Evolutionary conservation across 1,284 basidiomycete species (phyloP).

Genomic region (Rhizoctonia solani): DNA sequence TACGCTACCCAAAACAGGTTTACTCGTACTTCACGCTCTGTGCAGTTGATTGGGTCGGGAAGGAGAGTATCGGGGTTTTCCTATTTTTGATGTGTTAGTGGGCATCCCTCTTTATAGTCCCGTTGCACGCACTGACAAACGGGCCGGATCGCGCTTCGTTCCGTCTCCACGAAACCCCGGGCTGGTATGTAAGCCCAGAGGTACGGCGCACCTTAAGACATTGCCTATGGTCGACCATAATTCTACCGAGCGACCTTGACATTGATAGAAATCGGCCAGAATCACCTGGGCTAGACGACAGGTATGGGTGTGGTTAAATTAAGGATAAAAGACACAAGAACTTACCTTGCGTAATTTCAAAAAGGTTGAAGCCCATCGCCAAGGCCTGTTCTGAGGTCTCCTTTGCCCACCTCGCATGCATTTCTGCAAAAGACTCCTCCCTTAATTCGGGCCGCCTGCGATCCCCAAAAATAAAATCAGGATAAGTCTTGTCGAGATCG

Average conservation of each 20-base stretch:
- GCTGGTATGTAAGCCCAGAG: slow-evolving; percentile 1
- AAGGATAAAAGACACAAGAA: neutral
- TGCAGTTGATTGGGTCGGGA: neutral
- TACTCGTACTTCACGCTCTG: slow-evolving; percentile 22
- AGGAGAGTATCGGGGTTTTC: neutral
- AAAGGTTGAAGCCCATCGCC: neutral
- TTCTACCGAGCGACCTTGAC: slow-evolving; percentile 27
- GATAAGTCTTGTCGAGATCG: neutral
- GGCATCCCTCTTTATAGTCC: neutral
- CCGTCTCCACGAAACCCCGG: slow-evolving; percentile 10
- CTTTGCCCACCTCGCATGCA: slow-evolving; percentile 13
- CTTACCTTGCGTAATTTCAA: slow-evolving; percentile 18
- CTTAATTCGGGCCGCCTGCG: neutral
- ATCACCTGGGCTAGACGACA: slow-evolving; percentile 16
- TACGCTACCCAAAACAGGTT: slow-evolving; percentile 23
- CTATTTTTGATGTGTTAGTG: neutral
- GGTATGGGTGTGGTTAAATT: neutral
- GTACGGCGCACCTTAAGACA: slow-evolving; percentile 4
- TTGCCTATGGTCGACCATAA: neutral
- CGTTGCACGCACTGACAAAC: neutral
- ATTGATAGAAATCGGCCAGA: neutral
- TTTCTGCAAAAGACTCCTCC: slow-evolving; percentile 6
- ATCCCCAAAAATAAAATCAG: slow-evolving; percentile 20
- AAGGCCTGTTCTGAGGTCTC: slow-evolving; percentile 7
- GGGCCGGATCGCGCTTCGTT: neutral